These are phyloP conservation scores for Candida sojae DNA, from an alignment of 1,139 yeast genomes.

Conservation along the genomic window DNA sequence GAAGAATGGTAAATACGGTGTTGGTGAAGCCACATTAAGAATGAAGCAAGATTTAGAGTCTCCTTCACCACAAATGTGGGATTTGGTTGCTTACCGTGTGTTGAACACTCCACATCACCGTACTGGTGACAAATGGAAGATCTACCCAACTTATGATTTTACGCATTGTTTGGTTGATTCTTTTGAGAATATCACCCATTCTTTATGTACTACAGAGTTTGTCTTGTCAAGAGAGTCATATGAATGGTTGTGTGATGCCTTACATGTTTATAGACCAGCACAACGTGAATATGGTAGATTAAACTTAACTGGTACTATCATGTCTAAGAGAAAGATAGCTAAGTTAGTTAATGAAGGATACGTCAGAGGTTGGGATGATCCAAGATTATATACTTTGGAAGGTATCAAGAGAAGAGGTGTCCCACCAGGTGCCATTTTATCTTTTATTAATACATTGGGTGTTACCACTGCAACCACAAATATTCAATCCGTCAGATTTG, in stretches of 20 bases:
- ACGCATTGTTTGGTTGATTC: conserved; percentile 99
- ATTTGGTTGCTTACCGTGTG: conserved; percentile 96
- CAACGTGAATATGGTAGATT: conserved; percentile 98
- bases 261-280: conserved; percentile 95
- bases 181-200: conserved; percentile 91
- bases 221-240: conserved; percentile 89
- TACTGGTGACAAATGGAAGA: conserved; percentile 96
- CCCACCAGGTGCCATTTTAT: conserved; percentile 97
- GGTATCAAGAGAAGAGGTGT: conserved; percentile 97
- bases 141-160: conserved; percentile 97
- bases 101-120: conserved; percentile 91
- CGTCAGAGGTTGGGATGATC: conserved; percentile 99
- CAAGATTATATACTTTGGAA: conserved; percentile 91
- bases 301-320: conserved; percentile 89
- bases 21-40: conserved; percentile 92
- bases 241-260: conserved; percentile 97
- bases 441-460: conserved; percentile 92
- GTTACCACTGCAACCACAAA: conserved; percentile 93
- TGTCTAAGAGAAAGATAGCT: conserved; percentile 95
- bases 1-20: conserved; percentile 85
- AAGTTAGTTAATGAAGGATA: conserved; percentile 77
- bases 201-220: conserved; percentile 94
- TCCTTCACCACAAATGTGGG: conserved; percentile 99
- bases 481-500: conserved; percentile 88
- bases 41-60: conserved; percentile 95